Evolutionary conservation across 352 stramenopile species (phyloP).

Genomic region (Phytophthora pistaciae): DNA sequence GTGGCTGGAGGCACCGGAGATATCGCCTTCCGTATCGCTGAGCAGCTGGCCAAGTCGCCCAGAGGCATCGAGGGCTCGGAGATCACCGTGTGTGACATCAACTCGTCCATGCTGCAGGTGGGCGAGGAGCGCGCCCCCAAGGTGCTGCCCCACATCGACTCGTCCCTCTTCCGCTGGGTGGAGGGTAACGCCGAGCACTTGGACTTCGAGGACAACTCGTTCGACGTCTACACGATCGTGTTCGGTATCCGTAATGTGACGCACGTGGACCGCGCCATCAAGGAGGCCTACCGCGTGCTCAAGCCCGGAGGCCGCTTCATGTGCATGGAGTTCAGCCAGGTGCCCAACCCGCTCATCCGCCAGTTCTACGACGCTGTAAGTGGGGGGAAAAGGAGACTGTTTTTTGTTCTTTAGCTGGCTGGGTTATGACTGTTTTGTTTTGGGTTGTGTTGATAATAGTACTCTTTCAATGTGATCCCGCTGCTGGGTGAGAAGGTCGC

Average conservation of each 20-base stretch:
- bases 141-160: slow-evolving; percentile 65
- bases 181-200: slow-evolving; percentile 98
- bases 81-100: slow-evolving; percentile 99
- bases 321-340: slow-evolving; percentile 98
- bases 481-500: slow-evolving; percentile 95
- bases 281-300: slow-evolving; percentile 96
- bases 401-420: background rate
- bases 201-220: slow-evolving; percentile 95
- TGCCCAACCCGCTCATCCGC: slow-evolving; percentile 93
- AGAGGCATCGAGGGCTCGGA: slow-evolving; percentile 53
- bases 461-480: slow-evolving; percentile 99
- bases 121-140: slow-evolving; percentile 90
- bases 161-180: slow-evolving; percentile 87
- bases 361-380: slow-evolving; percentile 94
- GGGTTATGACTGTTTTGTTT: background rate
- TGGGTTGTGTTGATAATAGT: slow-evolving; percentile 68
- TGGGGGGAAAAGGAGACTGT: background rate
- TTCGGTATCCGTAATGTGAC: slow-evolving; percentile 99
- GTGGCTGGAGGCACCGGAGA: slow-evolving; percentile 99
- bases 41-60: slow-evolving; percentile 58
- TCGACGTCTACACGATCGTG: slow-evolving; percentile 99
- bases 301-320: slow-evolving; percentile 97
- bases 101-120: slow-evolving; percentile 98
- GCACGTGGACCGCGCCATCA: slow-evolving; percentile 95
- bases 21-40: slow-evolving; percentile 98